phyloP scores from a whole-genome alignment of 306 rosid species.

The Gleditsia sinensis region DNA sequence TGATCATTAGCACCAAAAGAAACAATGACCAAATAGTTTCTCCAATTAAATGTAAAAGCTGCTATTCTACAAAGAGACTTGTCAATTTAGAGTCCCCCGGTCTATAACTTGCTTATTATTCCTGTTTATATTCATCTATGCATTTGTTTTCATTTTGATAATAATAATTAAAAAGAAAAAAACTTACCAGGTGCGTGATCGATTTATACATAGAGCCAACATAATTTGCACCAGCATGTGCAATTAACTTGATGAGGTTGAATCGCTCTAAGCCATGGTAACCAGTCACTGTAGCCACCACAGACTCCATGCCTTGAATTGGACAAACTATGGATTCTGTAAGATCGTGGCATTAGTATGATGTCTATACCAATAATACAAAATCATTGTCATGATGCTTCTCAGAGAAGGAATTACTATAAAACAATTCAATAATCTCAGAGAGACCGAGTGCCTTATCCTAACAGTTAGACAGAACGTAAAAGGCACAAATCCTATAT shows the following conservation, averaged over 20 bases:
- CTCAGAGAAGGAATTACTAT: not conserved
- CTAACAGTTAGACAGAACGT: not conserved
- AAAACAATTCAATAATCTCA: not conserved
- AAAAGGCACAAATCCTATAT: not conserved
- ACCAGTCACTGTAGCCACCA: conserved; percentile 82
- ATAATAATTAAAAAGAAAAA: not conserved
- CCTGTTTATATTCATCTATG: not conserved
- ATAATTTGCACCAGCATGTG: conserved; percentile 65
- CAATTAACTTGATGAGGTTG: conserved; percentile 75
- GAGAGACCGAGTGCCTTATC: not conserved
- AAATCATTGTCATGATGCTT: not conserved
- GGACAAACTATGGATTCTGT: conserved; percentile 32
- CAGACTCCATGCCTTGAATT: conserved; percentile 72
- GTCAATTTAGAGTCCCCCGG: not conserved
- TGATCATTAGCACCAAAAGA: conserved; percentile 35
- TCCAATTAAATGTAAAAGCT: not conserved
- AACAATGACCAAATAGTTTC: not conserved
- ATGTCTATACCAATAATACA: not conserved
- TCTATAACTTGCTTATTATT: not conserved
- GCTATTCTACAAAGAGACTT: not conserved
- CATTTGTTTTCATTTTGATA: not conserved
- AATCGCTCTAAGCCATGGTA: conserved; percentile 70
- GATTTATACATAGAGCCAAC: conserved; percentile 76
- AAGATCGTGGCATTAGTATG: conserved; percentile 7
- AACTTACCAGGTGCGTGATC: conserved; percentile 76